phyloP scores from a whole-genome alignment of 345 rosid species.

The Noccaea bulbosa region DNA sequence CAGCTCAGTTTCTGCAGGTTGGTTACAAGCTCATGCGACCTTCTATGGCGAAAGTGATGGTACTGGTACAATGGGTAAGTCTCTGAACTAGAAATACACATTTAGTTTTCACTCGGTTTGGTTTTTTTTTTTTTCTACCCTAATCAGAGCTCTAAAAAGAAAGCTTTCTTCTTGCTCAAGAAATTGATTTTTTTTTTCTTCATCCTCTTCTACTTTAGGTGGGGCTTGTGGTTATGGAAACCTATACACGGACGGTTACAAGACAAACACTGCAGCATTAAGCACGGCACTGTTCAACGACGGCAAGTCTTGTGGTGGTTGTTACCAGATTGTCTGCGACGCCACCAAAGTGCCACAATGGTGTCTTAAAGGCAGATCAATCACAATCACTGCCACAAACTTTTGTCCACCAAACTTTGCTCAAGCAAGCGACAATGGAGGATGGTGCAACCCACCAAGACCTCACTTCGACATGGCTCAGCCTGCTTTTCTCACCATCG shows the following conservation, averaged over 20 bases:
- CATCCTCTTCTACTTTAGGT: slow-evolving; percentile 41
- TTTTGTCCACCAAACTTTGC: slow-evolving; percentile 83
- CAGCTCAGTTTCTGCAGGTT: slow-evolving; percentile 44
- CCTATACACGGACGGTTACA: slow-evolving; percentile 60
- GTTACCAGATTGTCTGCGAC: slow-evolving; percentile 63
- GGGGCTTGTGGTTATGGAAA: slow-evolving; percentile 87
- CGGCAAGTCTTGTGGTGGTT: slow-evolving; percentile 76
- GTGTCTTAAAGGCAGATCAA: slow-evolving; percentile 65
- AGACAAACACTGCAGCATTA: slow-evolving; percentile 65
- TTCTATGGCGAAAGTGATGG: slow-evolving; percentile 31
- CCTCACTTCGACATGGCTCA: slow-evolving; percentile 93
- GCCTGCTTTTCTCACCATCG: slow-evolving; percentile 87
- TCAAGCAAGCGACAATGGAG: slow-evolving; percentile 69
- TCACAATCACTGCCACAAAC: slow-evolving; percentile 78
- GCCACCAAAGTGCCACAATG: slow-evolving; percentile 56
- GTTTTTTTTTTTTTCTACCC: not conserved
- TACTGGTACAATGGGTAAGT: slow-evolving; percentile 27
- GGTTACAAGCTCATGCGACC: slow-evolving; percentile 25
- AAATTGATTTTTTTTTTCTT: slow-evolving; percentile 7
- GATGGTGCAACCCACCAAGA: slow-evolving; percentile 97
- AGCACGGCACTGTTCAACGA: slow-evolving; percentile 71
- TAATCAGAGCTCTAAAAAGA: not conserved
- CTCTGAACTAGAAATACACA: not conserved
- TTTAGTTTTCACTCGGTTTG: not conserved
- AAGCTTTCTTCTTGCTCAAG: slow-evolving; percentile 26